Percentiles rank a stretch among this genome's conserved stretches.
These are phyloP conservation scores for Irpex sp. DNA, from an alignment of 1,284 basidiomycete genomes.

Conservation along the genomic window DNA sequence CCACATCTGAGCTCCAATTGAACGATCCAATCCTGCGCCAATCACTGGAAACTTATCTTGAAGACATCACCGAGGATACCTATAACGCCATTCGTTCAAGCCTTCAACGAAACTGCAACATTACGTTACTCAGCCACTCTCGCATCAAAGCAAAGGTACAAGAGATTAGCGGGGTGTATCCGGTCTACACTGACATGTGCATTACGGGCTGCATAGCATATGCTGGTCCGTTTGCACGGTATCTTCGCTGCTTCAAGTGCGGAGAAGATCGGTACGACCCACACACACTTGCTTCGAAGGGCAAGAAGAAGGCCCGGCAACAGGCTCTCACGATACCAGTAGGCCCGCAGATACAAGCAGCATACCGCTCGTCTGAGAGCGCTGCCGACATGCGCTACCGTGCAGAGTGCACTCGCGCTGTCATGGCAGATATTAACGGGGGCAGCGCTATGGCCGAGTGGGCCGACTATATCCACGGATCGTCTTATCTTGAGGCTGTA, in stretches of 20 bases:
- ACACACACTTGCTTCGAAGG: neutral
- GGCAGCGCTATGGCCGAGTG: neutral
- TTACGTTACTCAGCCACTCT: conserved; percentile 21
- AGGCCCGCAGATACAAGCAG: conserved; percentile 22
- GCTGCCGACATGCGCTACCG: conserved; percentile 18
- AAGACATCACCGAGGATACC: conserved; percentile 17
- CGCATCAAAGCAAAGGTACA: conserved; percentile 16
- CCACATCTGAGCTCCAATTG: conserved; percentile 14
- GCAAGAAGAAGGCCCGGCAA: conserved; percentile 11
- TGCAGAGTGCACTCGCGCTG: neutral
- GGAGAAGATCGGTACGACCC: conserved; percentile 19
- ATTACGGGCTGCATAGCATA: conserved; percentile 23
- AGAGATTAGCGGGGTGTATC: conserved; percentile 19
- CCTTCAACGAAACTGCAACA: conserved; percentile 4
- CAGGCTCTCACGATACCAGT: conserved; percentile 21
- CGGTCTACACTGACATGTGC: conserved; percentile 26
- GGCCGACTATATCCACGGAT: conserved; percentile 15
- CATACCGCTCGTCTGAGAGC: conserved; percentile 10
- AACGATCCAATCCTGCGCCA: conserved; percentile 13
- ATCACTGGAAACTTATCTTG: conserved; percentile 19
- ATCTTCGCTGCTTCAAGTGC: conserved; percentile 22
- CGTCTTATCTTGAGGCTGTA: conserved; percentile 15
- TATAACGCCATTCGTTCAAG: conserved; percentile 16
- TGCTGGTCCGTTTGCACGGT: conserved; percentile 20
- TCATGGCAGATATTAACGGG: neutral